Conservation (phyloP, 179 eudicot genomes). For the Spinacia oleracea region DNA sequence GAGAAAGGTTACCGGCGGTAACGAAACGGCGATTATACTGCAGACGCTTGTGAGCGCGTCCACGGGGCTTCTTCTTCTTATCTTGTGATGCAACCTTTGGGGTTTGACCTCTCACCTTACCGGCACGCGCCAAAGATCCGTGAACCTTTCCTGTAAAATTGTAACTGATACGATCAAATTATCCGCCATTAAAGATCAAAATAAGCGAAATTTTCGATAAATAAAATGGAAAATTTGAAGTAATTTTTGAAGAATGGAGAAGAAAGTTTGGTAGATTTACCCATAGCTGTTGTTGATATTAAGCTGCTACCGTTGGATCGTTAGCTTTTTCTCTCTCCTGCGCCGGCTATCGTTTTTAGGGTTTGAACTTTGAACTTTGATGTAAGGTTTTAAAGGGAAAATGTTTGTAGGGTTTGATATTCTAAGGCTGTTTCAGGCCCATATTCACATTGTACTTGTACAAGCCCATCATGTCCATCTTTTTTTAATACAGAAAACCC, state of each 20-base stretch:
- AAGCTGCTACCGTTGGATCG: neutral
- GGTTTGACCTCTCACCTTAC: conserved; percentile 86
- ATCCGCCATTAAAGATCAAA: neutral
- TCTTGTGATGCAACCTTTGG: conserved; percentile 80
- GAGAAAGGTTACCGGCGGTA: conserved; percentile 43
- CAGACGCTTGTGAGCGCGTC: conserved; percentile 59
- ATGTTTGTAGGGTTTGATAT: neutral
- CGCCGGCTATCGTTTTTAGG: conserved; percentile 7
- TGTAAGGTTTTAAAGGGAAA: neutral
- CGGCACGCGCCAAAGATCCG: conserved; percentile 92
- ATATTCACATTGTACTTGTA: neutral
- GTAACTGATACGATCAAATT: neutral
- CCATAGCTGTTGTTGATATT: neutral
- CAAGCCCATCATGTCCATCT: neutral
- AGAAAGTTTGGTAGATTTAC: neutral
- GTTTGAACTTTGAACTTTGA: neutral
- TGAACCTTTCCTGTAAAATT: conserved; percentile 62
- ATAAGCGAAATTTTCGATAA: neutral
- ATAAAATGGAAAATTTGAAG: neutral
- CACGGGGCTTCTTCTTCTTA: conserved; percentile 90
- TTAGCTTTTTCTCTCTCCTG: neutral
- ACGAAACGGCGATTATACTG: conserved; percentile 64
- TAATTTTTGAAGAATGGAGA: neutral
- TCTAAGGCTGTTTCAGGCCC: neutral
- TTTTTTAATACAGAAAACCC: neutral